Base-by-base conservation (phyloP, 2,329 filamentous ascomycete genomes). In the Paecilomyces fulvus region DNA sequence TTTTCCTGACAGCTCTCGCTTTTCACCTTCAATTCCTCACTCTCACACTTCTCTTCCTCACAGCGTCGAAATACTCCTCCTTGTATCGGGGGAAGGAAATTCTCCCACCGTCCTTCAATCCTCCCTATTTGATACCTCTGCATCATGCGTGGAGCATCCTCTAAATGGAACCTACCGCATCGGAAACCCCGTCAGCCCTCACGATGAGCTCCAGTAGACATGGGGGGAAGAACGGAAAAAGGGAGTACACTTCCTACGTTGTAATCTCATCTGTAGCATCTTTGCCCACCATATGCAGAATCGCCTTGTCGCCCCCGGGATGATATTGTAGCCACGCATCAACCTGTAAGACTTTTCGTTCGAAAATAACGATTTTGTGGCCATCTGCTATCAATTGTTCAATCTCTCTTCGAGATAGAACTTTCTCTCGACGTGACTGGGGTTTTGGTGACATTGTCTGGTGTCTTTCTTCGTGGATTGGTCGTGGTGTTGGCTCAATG, bases 201-300 rank as follows among this genome's bases (percentile, higher is more conserved):
- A n/a, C 52, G 58, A 60, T 52, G 14, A 55, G 61, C 56, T 64
- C 60, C 30, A 51, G 21, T 21, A 5, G 28, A 49, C 30, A 50
- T n/a, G 30, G 14, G 21, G 8, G n/a, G 17, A 52, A 48, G 53
- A 61, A 50, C 55, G 59, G 54, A 62, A 57, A 21, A 31, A 55
- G 55, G 52, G 51, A 37, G 52, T 51, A 79, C 87, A 53, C 37
- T 43, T 43, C 14, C 37, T 81, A 96, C 90, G 86, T 89, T 71
- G 87, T 90, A 59, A 97, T 86, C 74, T 97, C 94, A 71, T 96
- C 92, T 10, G 92, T 96, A 53, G 90, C 92, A 83, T 96, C 91
- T 74, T 88, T 84, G 59, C 91, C 91, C 58, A 97, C 83, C 90
- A 96, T 94, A 70, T 99, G 94, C 69, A 84, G 79, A 61, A 99